Evolutionary conservation across 345 rosid species (phyloP), one percentile per base, ranked within the genome.

Genomic region (Eutrema yunnanense): DNA sequence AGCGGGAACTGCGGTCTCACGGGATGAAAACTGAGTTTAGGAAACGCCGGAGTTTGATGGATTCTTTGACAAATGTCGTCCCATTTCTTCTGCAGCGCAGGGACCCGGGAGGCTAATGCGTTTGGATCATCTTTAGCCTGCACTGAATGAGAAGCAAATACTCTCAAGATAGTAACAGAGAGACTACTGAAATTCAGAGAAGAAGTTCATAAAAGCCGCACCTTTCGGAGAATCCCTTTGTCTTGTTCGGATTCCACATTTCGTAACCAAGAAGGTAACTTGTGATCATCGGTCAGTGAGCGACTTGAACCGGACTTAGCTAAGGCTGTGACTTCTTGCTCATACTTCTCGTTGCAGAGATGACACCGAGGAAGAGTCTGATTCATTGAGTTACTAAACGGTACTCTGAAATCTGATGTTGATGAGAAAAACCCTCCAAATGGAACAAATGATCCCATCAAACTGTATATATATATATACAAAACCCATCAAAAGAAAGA

Each of bases 371-470:
- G 58, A 33, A 64, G 58, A 16, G 69, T 33, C 54, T 80, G 88
- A 26, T 47, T 77, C 49, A 47, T n/a, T 27, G 48, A 58, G 75
- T 40, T 76, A 69, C 75, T 80, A 12, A 71, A 69, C 19, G 86
- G 79, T 56, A 33, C 73, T 59, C 61, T 81, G 64, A 77, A 78
- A 76, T 86, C 92, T 8, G 83, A 75, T 2, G 87, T 67, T 16
- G 81, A 54, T n/a, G 92, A 68, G 75, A 89, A 87, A 77, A 87
- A 84, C 38, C 96, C 92, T 70, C 90, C 88, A 77, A 89, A 80
- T 19, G 96, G 96, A 29, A 89, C 86, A 70, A 87, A 87, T 0
- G 96, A 89, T 64, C 82, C 85, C 92, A 87, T 79, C 78, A 87
- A 90, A 83, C 92, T 85, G 92, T 34, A 78, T 71, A 43, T 6